Base-by-base conservation (phyloP, 768 basidiomycete species). In the Amanita pseudoporphyria region DNA sequence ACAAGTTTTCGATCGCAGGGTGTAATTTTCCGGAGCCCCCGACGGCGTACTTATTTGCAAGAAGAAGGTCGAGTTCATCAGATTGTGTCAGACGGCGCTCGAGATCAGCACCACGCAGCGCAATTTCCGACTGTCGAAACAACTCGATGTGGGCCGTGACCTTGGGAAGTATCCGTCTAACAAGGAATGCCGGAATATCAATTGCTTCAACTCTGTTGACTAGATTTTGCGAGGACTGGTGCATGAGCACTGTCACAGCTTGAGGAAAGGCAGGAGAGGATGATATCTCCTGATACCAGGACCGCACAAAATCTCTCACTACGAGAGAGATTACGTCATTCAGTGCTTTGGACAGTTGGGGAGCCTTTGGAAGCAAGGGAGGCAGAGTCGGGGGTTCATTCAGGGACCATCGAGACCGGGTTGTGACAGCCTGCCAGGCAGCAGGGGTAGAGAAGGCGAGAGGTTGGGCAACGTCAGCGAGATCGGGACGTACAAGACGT, bases 381-480 rank as follows among this genome's bases (percentile, higher is more conserved):
- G 84, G 73, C 16, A 85, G 70, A n/a, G 78, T 69, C 58, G 82
- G 81, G 0, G 84, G 79, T 3, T 80, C 68, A 51, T 73, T 78
- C 56, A 84, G 79, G 3, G 87, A 87, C 93, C 92, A 95, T 63
- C 86, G 81, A n/a, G 88, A 88, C 28, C 92, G 81, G 39, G 79
- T 91, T 45, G 88, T 71, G 41, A 90, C 86, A 0, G 84, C 91
- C 59, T 93, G 88, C 93, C 93, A 96, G 28, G 92, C 93, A 50
- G 93, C 90, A 21, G 91, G 89, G 2, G 91, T 91, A 3, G 90
- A 89, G 70, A 96, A 95, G 2, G 79, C 76, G 42, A 93, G 73
- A 0, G 88, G 88, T 31, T 80, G 77, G 14, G 88, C 82, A 0
- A 83, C 79, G 50, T 69, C 66, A 9, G 66, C 64, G n/a, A 82